phyloP scores from a whole-genome alignment of 2,329 filamentous ascomycete species.

The Thermoascus crustaceus region DNA sequence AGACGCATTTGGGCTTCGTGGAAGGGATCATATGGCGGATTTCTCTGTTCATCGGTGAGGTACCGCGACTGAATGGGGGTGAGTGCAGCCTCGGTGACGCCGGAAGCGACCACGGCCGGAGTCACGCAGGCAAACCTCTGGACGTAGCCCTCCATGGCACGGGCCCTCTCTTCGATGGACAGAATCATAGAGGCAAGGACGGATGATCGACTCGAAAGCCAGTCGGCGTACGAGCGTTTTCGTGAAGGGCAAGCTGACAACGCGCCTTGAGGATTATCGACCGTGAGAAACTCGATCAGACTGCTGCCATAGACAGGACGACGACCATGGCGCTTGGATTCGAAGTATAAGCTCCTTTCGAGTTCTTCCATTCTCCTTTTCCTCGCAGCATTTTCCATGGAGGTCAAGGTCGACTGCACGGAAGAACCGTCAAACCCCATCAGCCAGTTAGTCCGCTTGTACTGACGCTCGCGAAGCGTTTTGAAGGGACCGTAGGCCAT shows the following conservation, averaged over 20 bases:
- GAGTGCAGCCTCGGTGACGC: slow-evolving; percentile 61
- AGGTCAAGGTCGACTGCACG: slow-evolving; percentile 60
- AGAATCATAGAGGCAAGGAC: slow-evolving; percentile 54
- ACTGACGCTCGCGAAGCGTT: slow-evolving; percentile 64
- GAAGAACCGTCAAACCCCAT: slow-evolving; percentile 58
- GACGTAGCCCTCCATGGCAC: slow-evolving; percentile 64
- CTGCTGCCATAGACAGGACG: slow-evolving; percentile 73
- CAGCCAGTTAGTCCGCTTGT: slow-evolving; percentile 45
- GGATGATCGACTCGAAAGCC: slow-evolving; percentile 63
- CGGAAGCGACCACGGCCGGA: slow-evolving; percentile 74
- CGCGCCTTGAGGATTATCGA: slow-evolving; percentile 53
- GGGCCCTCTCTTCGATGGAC: slow-evolving; percentile 64
- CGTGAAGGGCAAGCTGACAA: slow-evolving; percentile 53
- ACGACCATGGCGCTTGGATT: slow-evolving; percentile 70
- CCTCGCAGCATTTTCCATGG: slow-evolving; percentile 62
- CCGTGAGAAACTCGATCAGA: slow-evolving; percentile 64
- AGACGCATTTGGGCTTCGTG: slow-evolving; percentile 88
- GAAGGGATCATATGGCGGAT: slow-evolving; percentile 65
- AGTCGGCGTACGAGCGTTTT: slow-evolving; percentile 58
- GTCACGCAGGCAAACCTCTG: slow-evolving; percentile 89
- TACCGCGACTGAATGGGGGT: slow-evolving; percentile 52
- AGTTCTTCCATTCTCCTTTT: slow-evolving; percentile 69
- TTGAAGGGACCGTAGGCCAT: slow-evolving; percentile 63
- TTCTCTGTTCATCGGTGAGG: slow-evolving; percentile 39
- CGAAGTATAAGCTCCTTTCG: slow-evolving; percentile 71